These are phyloP conservation scores for Ustilago vetiveriae DNA, from an alignment of 1,284 basidiomycete genomes.

Conservation along the genomic window DNA sequence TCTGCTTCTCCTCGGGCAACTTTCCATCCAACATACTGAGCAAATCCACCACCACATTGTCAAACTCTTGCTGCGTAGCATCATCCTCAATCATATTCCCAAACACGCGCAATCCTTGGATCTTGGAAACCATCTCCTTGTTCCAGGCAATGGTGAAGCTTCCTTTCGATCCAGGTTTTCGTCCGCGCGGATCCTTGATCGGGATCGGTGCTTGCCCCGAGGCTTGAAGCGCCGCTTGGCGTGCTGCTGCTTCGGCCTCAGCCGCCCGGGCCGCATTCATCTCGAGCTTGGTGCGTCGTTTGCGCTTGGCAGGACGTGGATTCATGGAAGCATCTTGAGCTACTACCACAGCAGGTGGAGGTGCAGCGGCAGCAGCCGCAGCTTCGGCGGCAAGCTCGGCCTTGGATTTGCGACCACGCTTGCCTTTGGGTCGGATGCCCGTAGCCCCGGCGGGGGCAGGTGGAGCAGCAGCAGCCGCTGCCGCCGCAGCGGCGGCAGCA, in stretches of 20 bases:
- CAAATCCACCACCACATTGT: conserved; percentile 26
- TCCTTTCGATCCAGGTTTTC: conserved; percentile 23
- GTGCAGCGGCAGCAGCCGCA: conserved; percentile 24
- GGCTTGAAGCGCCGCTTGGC: conserved; percentile 28
- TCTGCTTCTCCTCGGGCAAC: conserved; percentile 23
- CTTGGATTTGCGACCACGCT: conserved; percentile 41
- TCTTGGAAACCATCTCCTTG: conserved; percentile 39
- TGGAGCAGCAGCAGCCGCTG: conserved; percentile 10
- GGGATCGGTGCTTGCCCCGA: conserved; percentile 31
- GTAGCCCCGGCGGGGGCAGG: conserved; percentile 2
- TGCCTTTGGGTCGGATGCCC: conserved; percentile 32
- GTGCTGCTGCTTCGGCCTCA: conserved; percentile 22
- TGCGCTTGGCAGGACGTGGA: conserved; percentile 29
- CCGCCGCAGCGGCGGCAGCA: conserved; percentile 5
- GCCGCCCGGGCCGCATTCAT: conserved; percentile 32
- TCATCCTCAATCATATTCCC: conserved; percentile 50
- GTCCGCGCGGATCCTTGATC: conserved; percentile 27
- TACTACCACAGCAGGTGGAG: neutral
- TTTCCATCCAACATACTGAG: conserved; percentile 44
- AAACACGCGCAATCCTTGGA: conserved; percentile 40
- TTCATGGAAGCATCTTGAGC: conserved; percentile 23
- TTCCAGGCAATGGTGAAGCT: conserved; percentile 42
- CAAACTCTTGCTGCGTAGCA: conserved; percentile 45
- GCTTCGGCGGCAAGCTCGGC: conserved; percentile 39
- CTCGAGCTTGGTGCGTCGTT: conserved; percentile 36